Conservation (phyloP, 116 monocot species). For the Cymodocea nodosa region DNA sequence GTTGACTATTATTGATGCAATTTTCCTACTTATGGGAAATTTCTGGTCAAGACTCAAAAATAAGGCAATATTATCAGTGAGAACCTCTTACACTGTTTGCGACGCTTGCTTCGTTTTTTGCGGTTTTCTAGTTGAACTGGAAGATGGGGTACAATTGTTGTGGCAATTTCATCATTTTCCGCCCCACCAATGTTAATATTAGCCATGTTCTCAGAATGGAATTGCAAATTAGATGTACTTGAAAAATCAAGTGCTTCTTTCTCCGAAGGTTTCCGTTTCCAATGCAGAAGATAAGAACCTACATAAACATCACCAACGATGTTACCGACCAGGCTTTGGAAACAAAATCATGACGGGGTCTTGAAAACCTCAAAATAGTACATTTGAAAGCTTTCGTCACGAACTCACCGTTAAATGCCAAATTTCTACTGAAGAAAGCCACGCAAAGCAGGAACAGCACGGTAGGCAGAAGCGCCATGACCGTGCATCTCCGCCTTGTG, state of each 20-base stretch:
- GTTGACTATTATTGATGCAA: not conserved
- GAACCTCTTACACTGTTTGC: constrained; percentile 4
- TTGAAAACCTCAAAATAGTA: no score
- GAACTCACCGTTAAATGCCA: constrained; percentile 8
- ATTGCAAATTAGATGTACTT: constrained; percentile 1
- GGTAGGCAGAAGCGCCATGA: not conserved
- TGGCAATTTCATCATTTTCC: not conserved
- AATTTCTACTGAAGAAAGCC: constrained; percentile 7
- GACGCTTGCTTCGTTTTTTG: not conserved
- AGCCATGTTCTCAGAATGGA: not conserved
- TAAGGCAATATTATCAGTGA: not conserved
- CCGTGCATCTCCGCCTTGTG: constrained; percentile 5
- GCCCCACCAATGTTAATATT: not conserved
- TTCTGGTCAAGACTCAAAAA: no score
- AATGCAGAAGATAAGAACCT: not conserved
- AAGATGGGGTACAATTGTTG: not conserved
- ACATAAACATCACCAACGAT: not conserved
- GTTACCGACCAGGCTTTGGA: not conserved
- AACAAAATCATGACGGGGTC: not conserved
- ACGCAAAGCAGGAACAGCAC: constrained; percentile 7
- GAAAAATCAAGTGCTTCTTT: constrained; percentile 2
- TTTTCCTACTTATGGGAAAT: not conserved
- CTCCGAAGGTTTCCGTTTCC: constrained; percentile 3
- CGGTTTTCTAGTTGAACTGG: not conserved
- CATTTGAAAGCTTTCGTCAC: not conserved